Base-by-base conservation (phyloP, 352 stramenopile genomes). In the Globisporangium paddicum region DNA sequence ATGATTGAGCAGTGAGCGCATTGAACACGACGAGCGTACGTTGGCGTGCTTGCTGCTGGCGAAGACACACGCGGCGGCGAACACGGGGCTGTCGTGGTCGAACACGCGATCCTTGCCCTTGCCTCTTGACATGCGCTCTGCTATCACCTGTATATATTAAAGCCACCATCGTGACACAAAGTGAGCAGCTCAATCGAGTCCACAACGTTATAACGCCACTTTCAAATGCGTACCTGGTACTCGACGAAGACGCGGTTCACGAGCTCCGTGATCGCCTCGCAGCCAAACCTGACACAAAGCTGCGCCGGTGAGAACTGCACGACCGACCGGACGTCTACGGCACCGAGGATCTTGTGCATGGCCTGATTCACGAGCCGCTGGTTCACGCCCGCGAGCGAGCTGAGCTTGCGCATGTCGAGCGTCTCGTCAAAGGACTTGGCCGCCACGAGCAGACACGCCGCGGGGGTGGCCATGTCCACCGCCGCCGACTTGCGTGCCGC, bases 231-330 rank as follows among this genome's bases (percentile, higher is more conserved):
- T 23, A 60, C 55, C 60, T 79, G 68, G 59, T 90, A 90, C 54
- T 86, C 76, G 28, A 67, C 68, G 50, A 82, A 65, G 37, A 92
- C 78, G 47, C 71, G 75, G 21, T 69, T 62, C 6, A 89, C 79
- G 46, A 83, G 73, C 60, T 89, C 79, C 16, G 75, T 76, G 52
- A 92, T 79, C 18, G 62, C 68, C 38, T 83, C 75, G 40, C 82
- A 92, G 40, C 82, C 82, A 35, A 88, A 86, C 25, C 84, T 82
- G 59, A 92, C 86, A 47, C 82, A 92, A 8, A 92, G 66, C 8
- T 78, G 74, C 5, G 74, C 62, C 4, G 79, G 72, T 2, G 76
- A 79, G 21, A 72, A 72, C 58, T 79, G 68, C 8, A 87, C 63
- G 10, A 84, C 67, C 3, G 71, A 71, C 16, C 64, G 62, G 21